Percentiles rank a stretch among this genome's conserved stretches.
phyloP scores from a whole-genome alignment of 805 yeast genomes.

The Debaryomyces tyrocola region DNA sequence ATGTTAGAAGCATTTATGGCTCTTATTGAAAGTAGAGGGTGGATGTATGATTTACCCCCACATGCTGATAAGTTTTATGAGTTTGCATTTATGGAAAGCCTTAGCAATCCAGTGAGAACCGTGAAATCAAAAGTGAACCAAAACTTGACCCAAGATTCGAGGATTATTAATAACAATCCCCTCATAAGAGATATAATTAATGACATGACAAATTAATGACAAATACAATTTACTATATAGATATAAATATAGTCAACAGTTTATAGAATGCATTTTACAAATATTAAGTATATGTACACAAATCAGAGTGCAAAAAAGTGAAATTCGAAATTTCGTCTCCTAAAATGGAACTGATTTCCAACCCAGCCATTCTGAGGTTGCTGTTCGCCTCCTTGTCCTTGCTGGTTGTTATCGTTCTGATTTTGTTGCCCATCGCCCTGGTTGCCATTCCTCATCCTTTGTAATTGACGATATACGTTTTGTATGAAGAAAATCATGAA shows the following conservation, averaged over 20 bases:
- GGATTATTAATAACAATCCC: conserved; percentile 19
- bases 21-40: conserved; percentile 53
- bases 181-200: conserved; percentile 29
- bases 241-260: not conserved
- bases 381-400: conserved; percentile 2
- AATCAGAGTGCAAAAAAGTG: conserved; percentile 35
- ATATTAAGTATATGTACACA: not conserved
- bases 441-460: conserved; percentile 21
- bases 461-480: conserved; percentile 23
- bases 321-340: conserved; percentile 31
- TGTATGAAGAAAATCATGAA: conserved; percentile 29
- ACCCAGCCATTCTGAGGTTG: conserved; percentile 17
- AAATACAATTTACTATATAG: conserved; percentile 3
- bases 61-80: conserved; percentile 40
- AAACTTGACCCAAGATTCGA: conserved; percentile 6
- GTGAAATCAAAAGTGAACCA: not conserved
- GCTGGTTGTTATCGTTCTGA: conserved; percentile 4
- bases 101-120: not conserved
- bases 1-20: conserved; percentile 61
- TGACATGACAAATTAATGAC: conserved; percentile 19
- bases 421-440: conserved; percentile 1
- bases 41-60: conserved; percentile 62
- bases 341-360: conserved; percentile 17
- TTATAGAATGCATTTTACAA: not conserved
- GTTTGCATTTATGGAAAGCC: conserved; percentile 12